Percentiles rank a stretch among this genome's conserved stretches.
phyloP scores from a whole-genome alignment of 495 filamentous ascomycete genomes.

The Tuber indicum region DNA sequence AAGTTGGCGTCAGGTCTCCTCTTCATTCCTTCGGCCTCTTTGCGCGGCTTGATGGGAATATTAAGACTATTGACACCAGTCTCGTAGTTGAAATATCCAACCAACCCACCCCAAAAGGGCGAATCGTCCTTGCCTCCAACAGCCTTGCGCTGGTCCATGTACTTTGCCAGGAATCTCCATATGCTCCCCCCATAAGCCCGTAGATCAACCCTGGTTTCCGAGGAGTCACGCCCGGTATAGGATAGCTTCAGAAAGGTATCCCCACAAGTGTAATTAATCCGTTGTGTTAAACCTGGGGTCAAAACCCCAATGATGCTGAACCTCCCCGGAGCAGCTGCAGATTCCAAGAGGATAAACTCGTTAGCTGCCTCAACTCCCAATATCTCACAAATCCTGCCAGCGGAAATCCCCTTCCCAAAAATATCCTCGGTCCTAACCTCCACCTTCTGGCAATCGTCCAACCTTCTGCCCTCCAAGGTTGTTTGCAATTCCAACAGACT shows the following conservation, averaged over 20 bases:
- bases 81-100: conserved; percentile 89
- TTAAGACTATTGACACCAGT: conserved; percentile 62
- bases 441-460: neutral
- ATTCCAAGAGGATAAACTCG: conserved; percentile 54
- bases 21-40: neutral
- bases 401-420: conserved; percentile 11
- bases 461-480: conserved; percentile 8
- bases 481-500: conserved; percentile 33
- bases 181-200: conserved; percentile 45
- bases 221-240: conserved; percentile 10
- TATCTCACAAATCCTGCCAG: conserved; percentile 41
- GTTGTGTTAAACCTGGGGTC: conserved; percentile 47
- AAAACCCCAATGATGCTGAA: conserved; percentile 64
- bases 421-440: conserved; percentile 17
- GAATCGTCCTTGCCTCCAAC: conserved; percentile 43
- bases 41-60: conserved; percentile 41
- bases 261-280: conserved; percentile 51
- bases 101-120: conserved; percentile 81
- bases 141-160: conserved; percentile 53
- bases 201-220: conserved; percentile 41
- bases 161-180: conserved; percentile 53
- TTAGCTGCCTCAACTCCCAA: conserved; percentile 40
- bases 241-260: conserved; percentile 40
- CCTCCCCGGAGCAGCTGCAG: conserved; percentile 48
- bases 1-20: conserved; percentile 64